Conservation (phyloP, 2,329 filamentous ascomycete genomes). For the Colletotrichum sp. region DNA sequence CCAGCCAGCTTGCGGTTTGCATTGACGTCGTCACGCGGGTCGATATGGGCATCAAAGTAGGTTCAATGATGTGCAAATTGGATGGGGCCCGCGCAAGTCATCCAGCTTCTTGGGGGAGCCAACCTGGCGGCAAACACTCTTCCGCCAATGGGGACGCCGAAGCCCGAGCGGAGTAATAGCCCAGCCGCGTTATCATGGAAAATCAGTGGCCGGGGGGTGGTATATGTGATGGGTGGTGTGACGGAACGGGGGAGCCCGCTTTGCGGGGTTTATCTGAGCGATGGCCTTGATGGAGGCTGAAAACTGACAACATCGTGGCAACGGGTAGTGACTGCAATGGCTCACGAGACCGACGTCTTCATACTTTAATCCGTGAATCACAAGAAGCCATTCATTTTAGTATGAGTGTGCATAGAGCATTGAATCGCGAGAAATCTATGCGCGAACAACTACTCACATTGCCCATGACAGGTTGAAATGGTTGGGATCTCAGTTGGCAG, state of each 20-base stretch:
- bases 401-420: too few relatives aligned
- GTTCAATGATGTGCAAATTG: neutral
- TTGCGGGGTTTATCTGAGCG: neutral
- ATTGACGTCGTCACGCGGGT: neutral
- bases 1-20: neutral
- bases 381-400: neutral
- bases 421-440: too few relatives aligned
- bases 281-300: neutral
- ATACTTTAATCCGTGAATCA: neutral
- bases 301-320: neutral
- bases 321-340: neutral
- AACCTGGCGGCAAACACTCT: neutral
- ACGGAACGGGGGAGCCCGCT: neutral
- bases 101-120: neutral
- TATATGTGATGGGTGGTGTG: neutral
- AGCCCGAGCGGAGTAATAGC: neutral
- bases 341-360: neutral
- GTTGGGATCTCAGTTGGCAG: too few relatives aligned
- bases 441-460: too few relatives aligned
- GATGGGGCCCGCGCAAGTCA: neutral
- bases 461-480: too few relatives aligned
- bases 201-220: neutral
- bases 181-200: neutral
- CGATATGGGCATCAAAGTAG: neutral
- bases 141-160: neutral